Evolutionary conservation across 495 filamentous ascomycete species (phyloP), one percentile per base, ranked within the genome.

Genomic region (Penicillium waksmanii): DNA sequence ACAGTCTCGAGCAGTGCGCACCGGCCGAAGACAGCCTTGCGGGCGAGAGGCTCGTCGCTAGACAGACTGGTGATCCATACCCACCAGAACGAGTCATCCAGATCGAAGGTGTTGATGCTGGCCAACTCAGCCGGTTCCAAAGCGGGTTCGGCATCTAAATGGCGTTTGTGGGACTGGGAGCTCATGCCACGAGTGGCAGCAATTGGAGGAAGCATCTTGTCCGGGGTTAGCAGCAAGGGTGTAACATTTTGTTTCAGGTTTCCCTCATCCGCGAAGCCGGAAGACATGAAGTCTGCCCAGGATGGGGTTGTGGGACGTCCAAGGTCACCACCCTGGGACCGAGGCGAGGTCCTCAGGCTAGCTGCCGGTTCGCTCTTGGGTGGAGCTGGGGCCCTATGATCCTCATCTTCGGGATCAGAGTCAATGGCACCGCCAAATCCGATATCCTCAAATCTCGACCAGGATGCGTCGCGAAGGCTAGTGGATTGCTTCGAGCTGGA

Each of bases 21-120:
- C 61, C 96, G 84, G 13, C 95, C 96, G 74, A 98, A 98, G 17
- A 91, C 91, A 4, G 93, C 88, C 72, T 98, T 98, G 56, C 95
- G 85, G 33, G 86, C 80, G 0, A 84, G 73, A 2, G 92, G 87
- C 72, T 98, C 95, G 65, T 98, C 95, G 7, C 85, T 89, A 2
- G 93, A 94, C 69, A 98, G 74, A 80, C 95, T 98, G 65, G 85
- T 95, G 82, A 98, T 97, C 95, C 95, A 98, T 23, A 98, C 95
- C 95, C 95, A 98, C 96, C 96, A 98, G 72, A 98, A 98, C 0
- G 93, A 88, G 69, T 98, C 95, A 67, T 98, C 95, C 11, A 98
- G 78, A 58, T 96, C 89, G 49, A 98, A 84, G 46, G 83, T 82
- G 33, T 83, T 88, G 63, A 98, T 96, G 64, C 91, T 97, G 23